Conservation (phyloP, 192 early-diverging fungal species). For the Coemansia sp. region DNA sequence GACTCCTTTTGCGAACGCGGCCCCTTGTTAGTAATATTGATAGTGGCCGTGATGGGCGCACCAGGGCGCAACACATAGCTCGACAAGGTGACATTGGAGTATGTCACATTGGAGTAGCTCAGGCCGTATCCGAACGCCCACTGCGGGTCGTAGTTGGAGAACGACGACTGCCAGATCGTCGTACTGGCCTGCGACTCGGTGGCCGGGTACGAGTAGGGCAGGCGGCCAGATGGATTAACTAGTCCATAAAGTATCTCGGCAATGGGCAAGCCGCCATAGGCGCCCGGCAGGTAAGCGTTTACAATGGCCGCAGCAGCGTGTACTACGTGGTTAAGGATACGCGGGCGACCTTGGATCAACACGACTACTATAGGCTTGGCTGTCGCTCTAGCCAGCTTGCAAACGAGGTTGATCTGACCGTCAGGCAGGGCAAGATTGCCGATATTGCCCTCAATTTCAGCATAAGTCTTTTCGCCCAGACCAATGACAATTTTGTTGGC, state of each 20-base stretch:
- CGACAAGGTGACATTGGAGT: conserved; percentile 50
- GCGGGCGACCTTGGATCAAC: conserved; percentile 60
- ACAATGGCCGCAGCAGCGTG: conserved; percentile 52
- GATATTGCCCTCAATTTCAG: conserved; percentile 61
- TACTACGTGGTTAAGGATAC: conserved; percentile 46
- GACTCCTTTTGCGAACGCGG: conserved; percentile 53
- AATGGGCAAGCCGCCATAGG: conserved; percentile 62
- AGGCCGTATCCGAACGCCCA: conserved; percentile 62
- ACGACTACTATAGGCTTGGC: conserved; percentile 52
- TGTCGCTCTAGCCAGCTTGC: conserved; percentile 18
- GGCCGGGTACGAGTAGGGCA: conserved; percentile 63
- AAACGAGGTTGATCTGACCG: conserved; percentile 52
- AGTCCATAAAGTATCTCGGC: conserved; percentile 61
- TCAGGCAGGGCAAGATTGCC: conserved; percentile 45
- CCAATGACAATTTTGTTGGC: conserved; percentile 60
- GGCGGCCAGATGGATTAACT: conserved; percentile 61
- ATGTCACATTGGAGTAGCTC: conserved; percentile 57
- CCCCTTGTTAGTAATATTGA: conserved; percentile 54
- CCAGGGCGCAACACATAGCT: background rate
- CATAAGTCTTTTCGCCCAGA: conserved; percentile 61
- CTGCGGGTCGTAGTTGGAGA: conserved; percentile 49
- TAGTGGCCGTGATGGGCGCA: conserved; percentile 19
- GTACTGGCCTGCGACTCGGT: conserved; percentile 36
- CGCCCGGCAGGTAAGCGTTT: conserved; percentile 61
- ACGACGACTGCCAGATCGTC: conserved; percentile 52